Base-by-base conservation (phyloP, 805 yeast genomes). In the Spathaspora girioi region DNA sequence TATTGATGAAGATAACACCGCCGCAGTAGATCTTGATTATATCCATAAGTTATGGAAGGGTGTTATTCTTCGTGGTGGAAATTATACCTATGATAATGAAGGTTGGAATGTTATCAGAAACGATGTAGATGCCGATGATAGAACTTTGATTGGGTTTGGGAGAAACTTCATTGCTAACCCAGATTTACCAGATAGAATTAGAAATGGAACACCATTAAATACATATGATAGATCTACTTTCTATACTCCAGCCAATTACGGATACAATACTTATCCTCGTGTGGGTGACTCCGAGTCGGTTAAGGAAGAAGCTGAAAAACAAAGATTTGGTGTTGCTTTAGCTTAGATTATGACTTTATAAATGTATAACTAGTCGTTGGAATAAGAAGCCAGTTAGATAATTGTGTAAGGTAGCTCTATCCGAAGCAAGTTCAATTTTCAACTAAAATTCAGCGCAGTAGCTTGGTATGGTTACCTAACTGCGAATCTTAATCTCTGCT, bases 111-210 rank as follows among this genome's bases (percentile, higher is more conserved):
- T 17, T 2, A 50, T 52, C 27, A 47, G 18, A 29, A 47, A 50
- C 4, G 58, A 58, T 46, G 46, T 46, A 18, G 43, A 50, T 26
- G 48, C 48, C 5, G 58, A 61, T 46, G 56, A 52, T 19, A 67
- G 78, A 58, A 80, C 84, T 3, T 60, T 77, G 46, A 64, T 77
- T 55, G 79, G 68, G n/a, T 60, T 64, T 50, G 62, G 72, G n/a
- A 66, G 81, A 59, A 64, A 60, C 53, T 77, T 54, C 54, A 73
- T 68, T 18, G 66, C 80, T 1, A 78, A 77, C 55, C 81, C 81
- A 7, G 80, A 77, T 57, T 64, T 77, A 27, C 67, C 65, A 2
- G 41, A 63, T 8, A 67, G 78, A 55, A 62, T 77, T 26, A 59
- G 61, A 31, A 63, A 72, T n/a, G 80, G 77, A 3, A 42, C 29